These are phyloP conservation scores for Nyssa sinensis DNA, from an alignment of 148 eudicot species.

Conservation along the genomic window DNA sequence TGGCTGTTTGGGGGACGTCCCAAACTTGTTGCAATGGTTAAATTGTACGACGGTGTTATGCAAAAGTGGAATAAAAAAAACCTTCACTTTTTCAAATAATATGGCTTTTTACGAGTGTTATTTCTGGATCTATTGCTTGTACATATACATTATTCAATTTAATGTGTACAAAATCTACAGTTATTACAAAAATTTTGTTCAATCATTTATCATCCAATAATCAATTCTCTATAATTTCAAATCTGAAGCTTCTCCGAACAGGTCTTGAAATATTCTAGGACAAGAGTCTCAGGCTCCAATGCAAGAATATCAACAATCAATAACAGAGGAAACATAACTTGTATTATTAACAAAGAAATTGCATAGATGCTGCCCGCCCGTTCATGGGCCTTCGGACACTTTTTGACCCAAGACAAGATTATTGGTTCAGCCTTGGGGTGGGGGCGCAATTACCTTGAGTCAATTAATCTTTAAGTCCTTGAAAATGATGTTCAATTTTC, in stretches of 20 bases:
- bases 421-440: conserved; percentile 69
- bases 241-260: no score
- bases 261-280: conserved; percentile 45
- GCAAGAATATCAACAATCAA: conserved; percentile 51
- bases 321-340: conserved; percentile 19
- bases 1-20: conserved; percentile 59
- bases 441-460: no score
- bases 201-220: no score
- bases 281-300: conserved; percentile 61
- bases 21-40: conserved; percentile 52
- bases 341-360: conserved; percentile 89
- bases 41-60: no score
- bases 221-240: no score
- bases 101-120: conserved; percentile 46
- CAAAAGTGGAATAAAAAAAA: no score
- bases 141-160: no score
- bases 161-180: no score
- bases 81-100: no score
- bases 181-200: no score
- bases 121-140: conserved; percentile 71
- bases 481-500: no score
- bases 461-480: no score
- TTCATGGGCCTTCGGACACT: conserved; percentile 63
- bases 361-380: conserved; percentile 87
- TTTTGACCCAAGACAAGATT: conserved; percentile 56